Evolutionary conservation across 2,329 filamentous ascomycete species (phyloP).

Genomic region (Talaromyces sp.): DNA sequence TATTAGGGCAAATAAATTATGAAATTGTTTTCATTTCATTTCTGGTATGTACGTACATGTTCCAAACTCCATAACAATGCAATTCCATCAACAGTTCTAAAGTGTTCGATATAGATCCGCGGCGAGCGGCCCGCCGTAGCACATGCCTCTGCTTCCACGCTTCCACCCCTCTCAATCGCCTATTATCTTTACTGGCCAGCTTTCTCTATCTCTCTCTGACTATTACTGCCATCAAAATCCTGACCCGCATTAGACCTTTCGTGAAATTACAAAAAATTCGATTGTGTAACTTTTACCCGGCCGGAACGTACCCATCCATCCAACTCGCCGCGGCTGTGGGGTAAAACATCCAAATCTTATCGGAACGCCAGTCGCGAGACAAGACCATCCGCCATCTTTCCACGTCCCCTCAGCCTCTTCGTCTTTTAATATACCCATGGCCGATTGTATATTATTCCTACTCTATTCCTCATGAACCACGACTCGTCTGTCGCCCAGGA

Average conservation of each 20-base stretch:
- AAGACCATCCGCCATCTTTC: not conserved
- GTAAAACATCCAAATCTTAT: slow-evolving; percentile 7
- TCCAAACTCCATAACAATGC: too few relatives aligned
- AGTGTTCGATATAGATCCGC: slow-evolving; percentile 3
- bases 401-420: not conserved
- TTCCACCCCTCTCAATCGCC: not conserved
- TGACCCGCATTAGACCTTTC: not conserved
- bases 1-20: not conserved
- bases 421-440: not conserved
- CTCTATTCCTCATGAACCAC: slow-evolving; percentile 8
- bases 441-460: not conserved
- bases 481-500: slow-evolving; percentile 3
- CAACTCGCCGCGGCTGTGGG: slow-evolving; percentile 4
- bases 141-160: not conserved
- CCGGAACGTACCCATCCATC: too few relatives aligned
- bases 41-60: too few relatives aligned
- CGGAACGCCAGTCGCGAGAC: not conserved
- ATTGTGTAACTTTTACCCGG: not conserved
- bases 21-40: too few relatives aligned
- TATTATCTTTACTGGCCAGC: not conserved
- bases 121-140: not conserved
- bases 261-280: not conserved
- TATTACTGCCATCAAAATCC: not conserved
- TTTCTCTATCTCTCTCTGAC: not conserved
- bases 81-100: not conserved